phyloP scores from a whole-genome alignment of 2,329 filamentous ascomycete species.

The Calycina marina region DNA sequence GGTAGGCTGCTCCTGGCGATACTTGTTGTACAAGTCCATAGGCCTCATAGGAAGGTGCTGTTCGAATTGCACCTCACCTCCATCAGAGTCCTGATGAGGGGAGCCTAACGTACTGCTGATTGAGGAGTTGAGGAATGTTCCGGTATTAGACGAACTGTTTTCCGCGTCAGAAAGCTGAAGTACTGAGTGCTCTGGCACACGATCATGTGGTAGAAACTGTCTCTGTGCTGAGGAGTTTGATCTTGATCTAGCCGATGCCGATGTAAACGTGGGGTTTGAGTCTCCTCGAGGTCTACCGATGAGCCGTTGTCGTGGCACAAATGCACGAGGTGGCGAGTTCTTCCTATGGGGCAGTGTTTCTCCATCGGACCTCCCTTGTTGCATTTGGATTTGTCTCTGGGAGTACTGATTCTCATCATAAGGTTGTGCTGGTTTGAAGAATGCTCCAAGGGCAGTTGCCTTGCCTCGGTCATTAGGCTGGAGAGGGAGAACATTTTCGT shows the following conservation, averaged over 20 bases:
- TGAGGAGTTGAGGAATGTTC: constrained; percentile 18
- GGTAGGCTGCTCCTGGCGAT: constrained; percentile 14
- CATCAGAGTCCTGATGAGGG: too few species aligned
- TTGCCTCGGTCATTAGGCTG: constrained; percentile 68
- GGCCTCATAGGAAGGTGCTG: constrained; percentile 5
- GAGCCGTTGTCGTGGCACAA: constrained; percentile 13
- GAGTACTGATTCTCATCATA: constrained; percentile 81
- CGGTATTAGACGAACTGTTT: constrained; percentile 7
- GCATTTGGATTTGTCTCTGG: constrained; percentile 68
- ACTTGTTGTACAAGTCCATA: constrained; percentile 13
- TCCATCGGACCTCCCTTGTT: constrained; percentile 58
- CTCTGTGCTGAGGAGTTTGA: constrained; percentile 32
- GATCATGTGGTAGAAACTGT: constrained; percentile 16
- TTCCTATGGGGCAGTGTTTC: constrained; percentile 37
- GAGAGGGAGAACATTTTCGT: constrained; percentile 48
- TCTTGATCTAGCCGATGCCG: constrained; percentile 28
- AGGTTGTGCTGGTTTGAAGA: constrained; percentile 57
- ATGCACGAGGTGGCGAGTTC: constrained; percentile 14
- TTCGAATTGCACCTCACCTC: constrained; percentile 4
- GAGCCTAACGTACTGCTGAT: constrained; percentile 8
- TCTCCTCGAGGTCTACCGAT: constrained; percentile 29
- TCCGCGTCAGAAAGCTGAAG: constrained; percentile 8
- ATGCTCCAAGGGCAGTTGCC: constrained; percentile 58
- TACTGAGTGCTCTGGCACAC: constrained; percentile 10
- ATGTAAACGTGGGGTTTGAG: constrained; percentile 28